Conservation (phyloP, 805 yeast species). For the Candida patagonica region DNA sequence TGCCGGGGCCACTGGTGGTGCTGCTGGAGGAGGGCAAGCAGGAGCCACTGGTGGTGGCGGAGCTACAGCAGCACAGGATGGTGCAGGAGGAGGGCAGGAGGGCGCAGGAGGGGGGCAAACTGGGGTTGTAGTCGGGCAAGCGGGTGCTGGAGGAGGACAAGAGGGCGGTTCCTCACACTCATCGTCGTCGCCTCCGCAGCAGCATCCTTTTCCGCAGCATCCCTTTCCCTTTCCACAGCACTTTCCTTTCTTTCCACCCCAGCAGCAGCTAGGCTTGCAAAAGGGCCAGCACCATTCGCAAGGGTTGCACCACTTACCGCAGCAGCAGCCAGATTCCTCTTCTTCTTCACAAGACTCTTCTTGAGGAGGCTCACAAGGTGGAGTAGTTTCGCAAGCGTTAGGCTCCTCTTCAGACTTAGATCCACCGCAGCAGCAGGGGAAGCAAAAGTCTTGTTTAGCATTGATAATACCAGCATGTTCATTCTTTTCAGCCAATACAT, state of each 20-base stretch:
- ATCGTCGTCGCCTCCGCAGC: slow-evolving; percentile 5
- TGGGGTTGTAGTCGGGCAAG: slow-evolving; percentile 5
- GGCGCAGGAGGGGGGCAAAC: slow-evolving; percentile 6
- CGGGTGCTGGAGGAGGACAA: slow-evolving; percentile 9
- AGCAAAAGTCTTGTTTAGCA: slow-evolving; percentile 1
- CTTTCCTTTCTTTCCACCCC: too few species aligned
- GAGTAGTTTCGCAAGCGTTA: not conserved
- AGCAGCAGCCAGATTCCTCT: too few species aligned
- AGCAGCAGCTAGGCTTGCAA: too few species aligned
- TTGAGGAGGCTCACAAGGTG: too few species aligned
- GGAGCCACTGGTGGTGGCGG: not conserved
- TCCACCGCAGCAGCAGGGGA: not conserved
- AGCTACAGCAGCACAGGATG: not conserved
- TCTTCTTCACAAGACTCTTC: too few species aligned
- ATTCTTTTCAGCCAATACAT: not conserved
- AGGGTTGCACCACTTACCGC: too few species aligned
- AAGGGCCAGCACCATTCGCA: too few species aligned
- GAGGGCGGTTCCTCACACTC: slow-evolving; percentile 5
- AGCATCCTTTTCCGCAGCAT: slow-evolving; percentile 3
- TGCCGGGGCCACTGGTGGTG: slow-evolving; percentile 2
- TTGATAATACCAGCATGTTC: not conserved
- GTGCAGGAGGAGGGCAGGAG: slow-evolving; percentile 5
- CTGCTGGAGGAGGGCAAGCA: not conserved
- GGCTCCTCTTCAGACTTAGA: slow-evolving; percentile 1
- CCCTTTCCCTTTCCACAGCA: slow-evolving; percentile 6